Evolutionary conservation across 805 yeast genomes (phyloP).

Genomic region (Candida ficus): DNA sequence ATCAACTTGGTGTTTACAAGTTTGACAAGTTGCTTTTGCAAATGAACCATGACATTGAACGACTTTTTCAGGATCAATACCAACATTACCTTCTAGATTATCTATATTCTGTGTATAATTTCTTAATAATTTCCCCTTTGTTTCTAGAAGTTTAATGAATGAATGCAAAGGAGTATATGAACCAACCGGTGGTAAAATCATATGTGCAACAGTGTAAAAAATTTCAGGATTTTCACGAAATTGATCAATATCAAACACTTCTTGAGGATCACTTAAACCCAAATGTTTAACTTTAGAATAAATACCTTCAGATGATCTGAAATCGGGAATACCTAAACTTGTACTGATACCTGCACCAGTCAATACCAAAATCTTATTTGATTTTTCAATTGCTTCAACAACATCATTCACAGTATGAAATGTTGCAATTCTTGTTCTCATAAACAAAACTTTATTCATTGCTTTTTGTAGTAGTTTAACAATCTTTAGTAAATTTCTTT

Average conservation of each 20-base stretch:
- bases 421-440: slow-evolving; percentile 49
- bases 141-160: slow-evolving; percentile 68
- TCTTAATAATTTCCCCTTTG: slow-evolving; percentile 69
- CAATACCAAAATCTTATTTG: slow-evolving; percentile 62
- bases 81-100: slow-evolving; percentile 78
- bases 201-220: slow-evolving; percentile 81
- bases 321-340: slow-evolving; percentile 86
- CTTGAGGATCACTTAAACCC: slow-evolving; percentile 84
- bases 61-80: slow-evolving; percentile 57
- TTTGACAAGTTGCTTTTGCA: slow-evolving; percentile 78
- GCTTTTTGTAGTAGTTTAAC: slow-evolving; percentile 56
- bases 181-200: slow-evolving; percentile 71
- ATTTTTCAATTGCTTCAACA: slow-evolving; percentile 43
- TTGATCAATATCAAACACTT: slow-evolving; percentile 71
- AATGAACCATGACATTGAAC: slow-evolving; percentile 94
- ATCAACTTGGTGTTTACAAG: slow-evolving; percentile 61
- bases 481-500: slow-evolving; percentile 39
- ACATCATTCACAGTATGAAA: slow-evolving; percentile 59
- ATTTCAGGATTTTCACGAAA: slow-evolving; percentile 73
- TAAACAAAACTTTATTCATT: slow-evolving; percentile 53
- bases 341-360: slow-evolving; percentile 96
- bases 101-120: slow-evolving; percentile 92
- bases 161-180: slow-evolving; percentile 74
- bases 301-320: slow-evolving; percentile 83
- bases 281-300: slow-evolving; percentile 63